phyloP scores from a whole-genome alignment of 2,329 filamentous ascomycete genomes.

The Cytospora chrysosperma region DNA sequence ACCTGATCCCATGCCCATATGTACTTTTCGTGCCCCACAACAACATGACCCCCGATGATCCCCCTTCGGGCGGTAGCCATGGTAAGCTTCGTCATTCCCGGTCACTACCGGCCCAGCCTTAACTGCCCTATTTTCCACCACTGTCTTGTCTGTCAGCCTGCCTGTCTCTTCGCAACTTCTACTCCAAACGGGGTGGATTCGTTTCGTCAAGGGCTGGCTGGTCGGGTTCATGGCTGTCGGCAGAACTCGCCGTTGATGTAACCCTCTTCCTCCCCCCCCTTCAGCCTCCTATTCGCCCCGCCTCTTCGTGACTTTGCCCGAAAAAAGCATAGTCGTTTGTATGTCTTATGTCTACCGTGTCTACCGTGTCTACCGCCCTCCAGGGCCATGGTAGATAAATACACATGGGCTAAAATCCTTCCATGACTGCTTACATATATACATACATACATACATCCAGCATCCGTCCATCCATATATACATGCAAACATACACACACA shows the following conservation, averaged over 20 bases:
- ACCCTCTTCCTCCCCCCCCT: not conserved
- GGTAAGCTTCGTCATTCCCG: not conserved
- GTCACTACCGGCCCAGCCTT: not conserved
- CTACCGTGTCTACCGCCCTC: too few relatives aligned
- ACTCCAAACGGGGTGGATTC: not conserved
- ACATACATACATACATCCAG: too few relatives aligned
- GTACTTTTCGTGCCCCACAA: not conserved
- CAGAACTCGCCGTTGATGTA: not conserved
- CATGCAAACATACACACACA: too few relatives aligned
- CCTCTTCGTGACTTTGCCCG: conserved; percentile 17
- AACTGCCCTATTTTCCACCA: not conserved
- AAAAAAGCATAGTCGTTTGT: conserved; percentile 15
- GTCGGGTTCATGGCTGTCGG: too few relatives aligned
- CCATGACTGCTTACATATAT: not conserved
- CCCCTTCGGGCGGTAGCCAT: too few relatives aligned
- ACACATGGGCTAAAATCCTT: conserved; percentile 1
- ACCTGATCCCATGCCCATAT: not conserved
- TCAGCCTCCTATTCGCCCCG: not conserved
- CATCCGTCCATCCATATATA: too few relatives aligned
- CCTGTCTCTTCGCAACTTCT: not conserved
- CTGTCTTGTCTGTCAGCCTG: not conserved
- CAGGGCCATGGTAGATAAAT: not conserved
- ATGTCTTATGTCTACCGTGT: not conserved
- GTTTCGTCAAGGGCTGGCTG: too few relatives aligned
- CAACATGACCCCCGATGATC: not conserved